Conservation (phyloP, 108 stramenopile species). For the Pseudonitzschia delicatissima region DNA sequence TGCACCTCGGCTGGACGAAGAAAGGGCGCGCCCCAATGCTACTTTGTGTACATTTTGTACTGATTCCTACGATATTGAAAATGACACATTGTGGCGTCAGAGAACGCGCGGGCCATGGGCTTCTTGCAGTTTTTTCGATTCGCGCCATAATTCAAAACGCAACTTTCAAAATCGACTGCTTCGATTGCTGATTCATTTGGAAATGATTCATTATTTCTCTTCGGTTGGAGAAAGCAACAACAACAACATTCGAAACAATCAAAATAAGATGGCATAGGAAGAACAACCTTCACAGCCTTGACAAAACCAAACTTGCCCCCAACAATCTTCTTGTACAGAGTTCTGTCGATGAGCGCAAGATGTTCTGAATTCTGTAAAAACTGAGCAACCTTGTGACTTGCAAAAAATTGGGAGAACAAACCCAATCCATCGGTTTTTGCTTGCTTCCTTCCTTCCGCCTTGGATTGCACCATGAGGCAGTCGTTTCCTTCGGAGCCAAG, state of each 20-base stretch:
- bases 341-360: too few relatives aligned
- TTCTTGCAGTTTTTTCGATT: too few relatives aligned
- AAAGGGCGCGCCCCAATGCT: not conserved
- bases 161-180: not conserved
- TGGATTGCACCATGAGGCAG: not conserved
- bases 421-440: too few relatives aligned
- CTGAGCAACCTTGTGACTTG: too few relatives aligned
- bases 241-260: not conserved
- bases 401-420: too few relatives aligned
- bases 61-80: not conserved
- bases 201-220: constrained; percentile 78
- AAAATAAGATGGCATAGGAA: too few relatives aligned
- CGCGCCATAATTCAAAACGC: constrained; percentile 3
- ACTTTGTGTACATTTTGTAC: not conserved
- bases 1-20: too few relatives aligned
- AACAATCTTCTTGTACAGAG: not conserved
- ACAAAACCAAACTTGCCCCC: too few relatives aligned
- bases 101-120: too few relatives aligned
- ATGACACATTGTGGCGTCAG: constrained; percentile 5
- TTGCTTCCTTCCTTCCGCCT: too few relatives aligned
- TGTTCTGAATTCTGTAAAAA: too few relatives aligned
- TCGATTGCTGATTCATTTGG: not conserved
- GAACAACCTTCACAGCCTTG: too few relatives aligned
- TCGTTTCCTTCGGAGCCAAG: not conserved
- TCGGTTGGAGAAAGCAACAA: constrained; percentile 30